Conservation (phyloP, 2,329 filamentous ascomycete species). For the Cordyceps cicadae region DNA sequence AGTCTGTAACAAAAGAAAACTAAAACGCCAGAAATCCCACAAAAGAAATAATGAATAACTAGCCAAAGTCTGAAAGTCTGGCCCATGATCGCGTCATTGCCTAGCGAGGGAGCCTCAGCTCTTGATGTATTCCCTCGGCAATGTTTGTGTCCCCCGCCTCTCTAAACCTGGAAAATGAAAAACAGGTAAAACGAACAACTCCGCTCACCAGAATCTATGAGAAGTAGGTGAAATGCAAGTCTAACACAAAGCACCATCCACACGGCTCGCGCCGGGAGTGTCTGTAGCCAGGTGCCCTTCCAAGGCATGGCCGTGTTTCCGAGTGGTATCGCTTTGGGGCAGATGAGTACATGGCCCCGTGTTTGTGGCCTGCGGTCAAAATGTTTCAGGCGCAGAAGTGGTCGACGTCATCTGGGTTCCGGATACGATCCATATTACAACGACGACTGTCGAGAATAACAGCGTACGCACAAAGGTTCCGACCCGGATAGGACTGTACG, state of each 20-base stretch:
- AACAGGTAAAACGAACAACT: not conserved
- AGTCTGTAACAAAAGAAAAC: not conserved
- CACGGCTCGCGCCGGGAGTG: not conserved
- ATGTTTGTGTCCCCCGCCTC: not conserved
- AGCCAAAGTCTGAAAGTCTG: not conserved
- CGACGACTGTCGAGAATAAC: slow-evolving; percentile 33
- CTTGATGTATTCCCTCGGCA: slow-evolving; percentile 11
- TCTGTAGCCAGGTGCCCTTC: slow-evolving; percentile 3
- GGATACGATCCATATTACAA: slow-evolving; percentile 36
- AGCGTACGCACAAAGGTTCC: slow-evolving; percentile 35
- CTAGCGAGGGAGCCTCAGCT: slow-evolving; percentile 11
- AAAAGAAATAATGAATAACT: slow-evolving; percentile 2
- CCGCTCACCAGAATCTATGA: slow-evolving; percentile 2
- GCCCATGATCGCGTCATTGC: not conserved
- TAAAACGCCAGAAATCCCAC: not conserved
- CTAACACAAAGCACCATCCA: not conserved
- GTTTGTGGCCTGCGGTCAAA: not conserved
- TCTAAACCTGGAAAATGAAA: not conserved
- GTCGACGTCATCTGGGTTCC: slow-evolving; percentile 23
- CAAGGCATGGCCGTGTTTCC: not conserved
- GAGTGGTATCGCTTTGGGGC: not conserved
- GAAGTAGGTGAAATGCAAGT: not conserved
- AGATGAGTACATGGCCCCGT: not conserved
- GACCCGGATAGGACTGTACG: slow-evolving; percentile 19
- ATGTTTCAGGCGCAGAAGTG: not conserved